phyloP scores from a whole-genome alignment of 345 rosid genomes.

The Pistacia atlantica region DNA sequence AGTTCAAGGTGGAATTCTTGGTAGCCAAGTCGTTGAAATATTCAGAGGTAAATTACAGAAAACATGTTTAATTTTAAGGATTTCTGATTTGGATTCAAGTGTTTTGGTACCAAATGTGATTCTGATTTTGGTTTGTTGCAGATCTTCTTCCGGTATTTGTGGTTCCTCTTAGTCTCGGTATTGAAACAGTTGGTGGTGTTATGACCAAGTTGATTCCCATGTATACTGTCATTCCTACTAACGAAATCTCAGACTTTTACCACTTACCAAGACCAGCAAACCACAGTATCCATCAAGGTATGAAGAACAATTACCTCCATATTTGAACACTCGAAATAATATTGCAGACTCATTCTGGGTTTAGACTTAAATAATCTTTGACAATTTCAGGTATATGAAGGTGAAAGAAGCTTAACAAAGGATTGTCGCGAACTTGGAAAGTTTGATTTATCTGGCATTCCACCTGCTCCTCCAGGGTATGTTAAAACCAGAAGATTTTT shows the following conservation, averaged over 20 bases:
- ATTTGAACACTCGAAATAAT: too few species aligned
- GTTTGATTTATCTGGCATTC: constrained; percentile 54
- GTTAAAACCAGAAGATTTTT: too few species aligned
- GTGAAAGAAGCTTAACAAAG: constrained; percentile 55
- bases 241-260: constrained; percentile 40
- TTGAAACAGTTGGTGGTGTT: constrained; percentile 19
- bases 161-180: constrained; percentile 33
- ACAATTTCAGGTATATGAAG: constrained; percentile 44
- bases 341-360: neutral
- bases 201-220: constrained; percentile 13
- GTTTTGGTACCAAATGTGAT: neutral
- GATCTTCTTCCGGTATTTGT: constrained; percentile 32
- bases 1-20: constrained; percentile 32
- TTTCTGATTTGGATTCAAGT: neutral
- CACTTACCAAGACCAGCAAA: constrained; percentile 40
- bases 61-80: neutral
- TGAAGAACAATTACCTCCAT: too few species aligned
- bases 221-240: constrained; percentile 30
- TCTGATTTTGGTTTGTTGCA: neutral
- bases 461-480: constrained; percentile 51
- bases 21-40: constrained; percentile 31
- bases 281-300: constrained; percentile 27
- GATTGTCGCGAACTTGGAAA: constrained; percentile 54
- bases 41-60: constrained; percentile 5
- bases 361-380: neutral